Conservation (phyloP, 73 alveolate genomes). For the Strombidium stylifer region DNA sequence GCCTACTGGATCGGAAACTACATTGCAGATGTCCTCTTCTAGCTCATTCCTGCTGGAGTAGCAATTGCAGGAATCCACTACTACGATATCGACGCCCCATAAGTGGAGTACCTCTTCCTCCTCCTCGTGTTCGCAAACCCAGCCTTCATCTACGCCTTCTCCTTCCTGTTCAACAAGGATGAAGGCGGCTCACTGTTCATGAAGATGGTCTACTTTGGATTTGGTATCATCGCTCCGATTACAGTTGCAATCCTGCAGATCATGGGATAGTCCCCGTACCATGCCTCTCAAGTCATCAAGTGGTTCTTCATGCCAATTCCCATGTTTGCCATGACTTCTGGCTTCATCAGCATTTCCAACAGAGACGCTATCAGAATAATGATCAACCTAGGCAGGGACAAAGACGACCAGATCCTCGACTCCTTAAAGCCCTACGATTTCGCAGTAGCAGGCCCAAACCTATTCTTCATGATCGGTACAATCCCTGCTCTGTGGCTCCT, state of each 20-base stretch:
- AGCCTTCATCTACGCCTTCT: slow-evolving; percentile 46
- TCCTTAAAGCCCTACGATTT: too few species aligned
- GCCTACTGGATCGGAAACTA: slow-evolving; percentile 95
- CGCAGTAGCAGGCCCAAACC: slow-evolving; percentile 19
- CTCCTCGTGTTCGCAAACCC: slow-evolving; percentile 32
- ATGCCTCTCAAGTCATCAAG: slow-evolving; percentile 49
- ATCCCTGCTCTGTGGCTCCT: neutral
- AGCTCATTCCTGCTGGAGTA: slow-evolving; percentile 59
- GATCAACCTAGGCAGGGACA: too few species aligned
- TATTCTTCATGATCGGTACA: slow-evolving; percentile 1
- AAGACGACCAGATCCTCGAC: too few species aligned
- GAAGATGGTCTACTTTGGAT: slow-evolving; percentile 27
- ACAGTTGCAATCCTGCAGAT: slow-evolving; percentile 51
- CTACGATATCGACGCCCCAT: slow-evolving; percentile 32
- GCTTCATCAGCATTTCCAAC: slow-evolving; percentile 55
- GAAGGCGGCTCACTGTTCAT: slow-evolving; percentile 41
- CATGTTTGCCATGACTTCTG: slow-evolving; percentile 82
- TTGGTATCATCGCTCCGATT: slow-evolving; percentile 50
- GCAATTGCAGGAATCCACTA: slow-evolving; percentile 30
- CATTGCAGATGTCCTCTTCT: slow-evolving; percentile 78
- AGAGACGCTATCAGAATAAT: slow-evolving; percentile 1
- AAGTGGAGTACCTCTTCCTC: slow-evolving; percentile 46
- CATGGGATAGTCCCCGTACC: slow-evolving; percentile 38
- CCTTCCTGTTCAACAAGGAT: slow-evolving; percentile 56
- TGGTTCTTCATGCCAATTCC: slow-evolving; percentile 84